Evolutionary conservation across 768 basidiomycete species (phyloP).

Genomic region (Candolleomyces eurysporus): DNA sequence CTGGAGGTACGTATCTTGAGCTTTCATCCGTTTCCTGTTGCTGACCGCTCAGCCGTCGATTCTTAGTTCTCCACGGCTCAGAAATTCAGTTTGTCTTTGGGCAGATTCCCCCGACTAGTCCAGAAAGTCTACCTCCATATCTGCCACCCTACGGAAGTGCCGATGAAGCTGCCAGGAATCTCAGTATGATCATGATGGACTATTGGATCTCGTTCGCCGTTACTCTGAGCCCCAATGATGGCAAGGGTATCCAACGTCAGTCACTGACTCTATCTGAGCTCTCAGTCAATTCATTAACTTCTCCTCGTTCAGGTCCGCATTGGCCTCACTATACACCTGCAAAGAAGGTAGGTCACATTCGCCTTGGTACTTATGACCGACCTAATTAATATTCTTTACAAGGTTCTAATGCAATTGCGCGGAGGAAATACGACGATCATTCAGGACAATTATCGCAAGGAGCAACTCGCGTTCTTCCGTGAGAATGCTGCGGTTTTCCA

Average conservation of each 20-base stretch:
- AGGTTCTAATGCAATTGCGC: constrained; percentile 26
- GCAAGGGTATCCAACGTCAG: constrained; percentile 18
- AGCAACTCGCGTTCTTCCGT: constrained; percentile 36
- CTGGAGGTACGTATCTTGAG: constrained; percentile 32
- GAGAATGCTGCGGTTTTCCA: constrained; percentile 23
- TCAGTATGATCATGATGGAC: constrained; percentile 37
- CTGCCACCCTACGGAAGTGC: constrained; percentile 5
- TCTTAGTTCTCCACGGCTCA: constrained; percentile 28
- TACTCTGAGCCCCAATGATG: constrained; percentile 38
- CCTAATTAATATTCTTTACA: background rate
- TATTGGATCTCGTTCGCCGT: constrained; percentile 44
- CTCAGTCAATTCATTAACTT: background rate
- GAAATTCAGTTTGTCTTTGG: constrained; percentile 38
- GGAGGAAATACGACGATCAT: constrained; percentile 32
- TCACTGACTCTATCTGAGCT: constrained; percentile 20
- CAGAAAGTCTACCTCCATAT: no score
- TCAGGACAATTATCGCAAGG: constrained; percentile 33
- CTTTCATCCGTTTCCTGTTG: constrained; percentile 17
- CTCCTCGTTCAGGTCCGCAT: constrained; percentile 17
- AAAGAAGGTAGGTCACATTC: no score
- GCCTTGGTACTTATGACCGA: background rate
- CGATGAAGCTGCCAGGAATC: constrained; percentile 16
- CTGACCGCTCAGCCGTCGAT: background rate
- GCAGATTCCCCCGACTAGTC: constrained; percentile 8
- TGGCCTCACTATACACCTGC: constrained; percentile 28